These are phyloP conservation scores for Talaromyces sp. DNA, from an alignment of 2,329 filamentous ascomycete genomes.

Conservation along the genomic window DNA sequence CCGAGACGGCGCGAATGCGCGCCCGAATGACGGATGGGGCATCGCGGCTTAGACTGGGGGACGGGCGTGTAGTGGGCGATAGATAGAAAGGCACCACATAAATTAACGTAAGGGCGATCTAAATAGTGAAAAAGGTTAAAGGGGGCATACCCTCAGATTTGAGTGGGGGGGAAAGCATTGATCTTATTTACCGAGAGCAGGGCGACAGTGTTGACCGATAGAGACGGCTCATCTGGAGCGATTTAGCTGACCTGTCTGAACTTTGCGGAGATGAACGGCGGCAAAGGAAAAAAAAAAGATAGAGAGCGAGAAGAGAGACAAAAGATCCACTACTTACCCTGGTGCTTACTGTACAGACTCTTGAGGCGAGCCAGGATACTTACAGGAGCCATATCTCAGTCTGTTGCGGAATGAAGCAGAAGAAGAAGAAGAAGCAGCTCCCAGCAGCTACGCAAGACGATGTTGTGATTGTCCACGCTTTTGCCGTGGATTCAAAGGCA, in stretches of 20 bases:
- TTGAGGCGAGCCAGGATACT: conserved; percentile 35
- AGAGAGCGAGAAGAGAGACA: background rate
- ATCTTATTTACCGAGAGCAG: conserved; percentile 40
- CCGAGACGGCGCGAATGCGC: conserved; percentile 76
- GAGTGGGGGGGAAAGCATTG: background rate
- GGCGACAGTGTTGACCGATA: conserved; percentile 40
- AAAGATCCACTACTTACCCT: conserved; percentile 23
- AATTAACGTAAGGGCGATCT: conserved; percentile 80
- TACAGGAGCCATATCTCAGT: conserved; percentile 36
- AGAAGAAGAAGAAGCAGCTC: too few species aligned
- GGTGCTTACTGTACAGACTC: conserved; percentile 35
- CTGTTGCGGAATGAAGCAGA: too few species aligned
- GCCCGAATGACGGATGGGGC: conserved; percentile 86
- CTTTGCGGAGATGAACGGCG: background rate
- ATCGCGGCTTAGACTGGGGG: conserved; percentile 77
- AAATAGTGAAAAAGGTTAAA: conserved; percentile 8
- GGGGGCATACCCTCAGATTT: background rate
- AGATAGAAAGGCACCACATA: conserved; percentile 94
- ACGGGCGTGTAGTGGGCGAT: conserved; percentile 76
- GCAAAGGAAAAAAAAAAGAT: conserved; percentile 1
- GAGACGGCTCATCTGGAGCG: conserved; percentile 38
- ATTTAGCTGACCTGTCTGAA: conserved; percentile 20
- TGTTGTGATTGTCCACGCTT: too few species aligned
- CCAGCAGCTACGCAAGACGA: conserved; percentile 1
- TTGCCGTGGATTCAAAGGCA: too few species aligned